These are phyloP conservation scores for Arthroderma uncinatum DNA, from an alignment of 2,329 filamentous ascomycete species.

Conservation along the genomic window DNA sequence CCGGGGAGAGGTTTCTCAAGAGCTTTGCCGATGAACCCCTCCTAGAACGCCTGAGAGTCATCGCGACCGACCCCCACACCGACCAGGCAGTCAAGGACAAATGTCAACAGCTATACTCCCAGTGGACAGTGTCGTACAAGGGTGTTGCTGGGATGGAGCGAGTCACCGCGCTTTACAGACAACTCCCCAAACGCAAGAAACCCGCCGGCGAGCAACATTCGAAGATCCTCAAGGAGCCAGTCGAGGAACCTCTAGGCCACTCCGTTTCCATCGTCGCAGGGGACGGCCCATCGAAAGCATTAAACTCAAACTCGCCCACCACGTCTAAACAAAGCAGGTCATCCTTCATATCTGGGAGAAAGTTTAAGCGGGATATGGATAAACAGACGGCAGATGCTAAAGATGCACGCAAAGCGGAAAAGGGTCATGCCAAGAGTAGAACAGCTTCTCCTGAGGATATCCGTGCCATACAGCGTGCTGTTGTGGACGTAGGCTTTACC, in stretches of 20 bases:
- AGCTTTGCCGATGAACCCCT: slow-evolving; percentile 83
- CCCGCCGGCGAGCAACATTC: slow-evolving; percentile 66
- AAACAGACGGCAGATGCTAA: slow-evolving; percentile 63
- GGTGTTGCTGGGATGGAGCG: slow-evolving; percentile 66
- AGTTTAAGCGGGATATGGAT: slow-evolving; percentile 47
- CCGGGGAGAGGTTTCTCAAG: slow-evolving; percentile 73
- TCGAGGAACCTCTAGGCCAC: slow-evolving; percentile 33
- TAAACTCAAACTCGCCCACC: slow-evolving; percentile 18
- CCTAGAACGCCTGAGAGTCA: slow-evolving; percentile 78
- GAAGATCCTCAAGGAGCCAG: slow-evolving; percentile 72
- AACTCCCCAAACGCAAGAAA: slow-evolving; percentile 57
- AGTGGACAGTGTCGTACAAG: slow-evolving; percentile 78
- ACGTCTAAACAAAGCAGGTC: slow-evolving; percentile 28
- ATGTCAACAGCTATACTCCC: slow-evolving; percentile 72
- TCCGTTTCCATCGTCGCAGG: slow-evolving; percentile 30
- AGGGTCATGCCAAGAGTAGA: slow-evolving; percentile 61
- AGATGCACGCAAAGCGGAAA: slow-evolving; percentile 58
- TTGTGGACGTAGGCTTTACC: slow-evolving; percentile 79
- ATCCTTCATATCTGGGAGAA: slow-evolving; percentile 32
- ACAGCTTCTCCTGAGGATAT: slow-evolving; percentile 64
- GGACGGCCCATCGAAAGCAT: slow-evolving; percentile 29
- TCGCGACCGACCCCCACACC: slow-evolving; percentile 72
- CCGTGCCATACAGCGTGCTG: slow-evolving; percentile 59
- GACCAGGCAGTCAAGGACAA: slow-evolving; percentile 80
- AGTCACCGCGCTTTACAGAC: slow-evolving; percentile 66